Conservation (phyloP, 768 basidiomycete species). For the Mycena floridula region DNA sequence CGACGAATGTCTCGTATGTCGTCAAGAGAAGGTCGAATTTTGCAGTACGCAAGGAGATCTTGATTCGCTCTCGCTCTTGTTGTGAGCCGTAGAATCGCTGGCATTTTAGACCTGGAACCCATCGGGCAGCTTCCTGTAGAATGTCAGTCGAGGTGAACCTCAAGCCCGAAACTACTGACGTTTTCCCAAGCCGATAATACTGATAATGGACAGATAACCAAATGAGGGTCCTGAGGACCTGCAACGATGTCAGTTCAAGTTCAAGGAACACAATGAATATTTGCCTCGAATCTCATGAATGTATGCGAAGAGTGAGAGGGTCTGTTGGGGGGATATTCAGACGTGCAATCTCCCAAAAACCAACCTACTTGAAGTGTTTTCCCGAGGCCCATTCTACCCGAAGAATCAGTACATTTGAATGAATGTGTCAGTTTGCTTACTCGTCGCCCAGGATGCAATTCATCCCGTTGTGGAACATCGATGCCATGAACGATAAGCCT, state of each 20-base stretch:
- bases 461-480: conserved; percentile 70
- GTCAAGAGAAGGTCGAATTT: conserved; percentile 54
- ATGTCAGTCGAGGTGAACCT: conserved; percentile 1
- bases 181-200: conserved; percentile 55
- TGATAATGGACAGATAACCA: conserved; percentile 70
- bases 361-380: conserved; percentile 51
- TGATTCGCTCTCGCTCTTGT: conserved; percentile 50
- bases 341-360: not conserved
- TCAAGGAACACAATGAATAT: not conserved
- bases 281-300: conserved; percentile 49
- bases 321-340: conserved; percentile 23
- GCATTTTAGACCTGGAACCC: conserved; percentile 44
- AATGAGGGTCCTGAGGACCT: conserved; percentile 52
- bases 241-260: not conserved
- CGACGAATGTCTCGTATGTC: conserved; percentile 61
- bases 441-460: conserved; percentile 71
- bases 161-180: conserved; percentile 22
- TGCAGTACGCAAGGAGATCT: conserved; percentile 30
- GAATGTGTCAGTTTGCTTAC: too few species aligned
- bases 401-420: too few species aligned
- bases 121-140: conserved; percentile 43
- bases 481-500: conserved; percentile 59
- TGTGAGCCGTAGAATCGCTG: conserved; percentile 59
- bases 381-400: conserved; percentile 61
- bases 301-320: conserved; percentile 61